phyloP scores from a whole-genome alignment of 352 stramenopile genomes.

The Globisporangium yorkense region DNA sequence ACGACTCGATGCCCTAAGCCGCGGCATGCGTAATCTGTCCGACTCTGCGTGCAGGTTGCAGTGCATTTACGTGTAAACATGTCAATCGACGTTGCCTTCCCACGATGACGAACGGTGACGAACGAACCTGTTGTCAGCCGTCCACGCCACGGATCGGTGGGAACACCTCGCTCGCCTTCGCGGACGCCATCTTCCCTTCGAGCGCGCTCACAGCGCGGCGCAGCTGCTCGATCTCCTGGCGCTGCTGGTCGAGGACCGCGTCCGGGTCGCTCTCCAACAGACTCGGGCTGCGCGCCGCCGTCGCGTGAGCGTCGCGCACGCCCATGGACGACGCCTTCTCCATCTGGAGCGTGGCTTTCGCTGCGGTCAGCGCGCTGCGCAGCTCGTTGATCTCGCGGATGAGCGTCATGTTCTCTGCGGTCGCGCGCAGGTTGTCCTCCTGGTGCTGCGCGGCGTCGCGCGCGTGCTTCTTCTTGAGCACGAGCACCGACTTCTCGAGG shows the following conservation, averaged over 20 bases:
- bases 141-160: constrained; percentile 41
- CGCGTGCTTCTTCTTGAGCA: constrained; percentile 84
- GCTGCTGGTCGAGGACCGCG: constrained; percentile 47
- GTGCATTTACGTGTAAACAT: constrained; percentile 2
- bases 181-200: constrained; percentile 43
- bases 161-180: constrained; percentile 22
- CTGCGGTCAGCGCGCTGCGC: constrained; percentile 55
- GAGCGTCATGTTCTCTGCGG: constrained; percentile 86
- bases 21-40: not conserved
- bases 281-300: constrained; percentile 13
- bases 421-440: constrained; percentile 52
- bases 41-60: not conserved
- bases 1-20: constrained; percentile 31
- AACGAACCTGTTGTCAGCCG: constrained; percentile 8
- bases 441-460: constrained; percentile 69
- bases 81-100: not conserved
- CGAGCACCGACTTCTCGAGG: constrained; percentile 88
- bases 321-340: constrained; percentile 33
- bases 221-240: constrained; percentile 69
- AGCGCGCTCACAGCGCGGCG: constrained; percentile 72
- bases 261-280: constrained; percentile 35
- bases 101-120: too few species aligned
- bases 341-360: constrained; percentile 81
- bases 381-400: constrained; percentile 93
- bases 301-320: not conserved